Base-by-base conservation (phyloP, 768 basidiomycete species). In the Polyporus arcularius region DNA sequence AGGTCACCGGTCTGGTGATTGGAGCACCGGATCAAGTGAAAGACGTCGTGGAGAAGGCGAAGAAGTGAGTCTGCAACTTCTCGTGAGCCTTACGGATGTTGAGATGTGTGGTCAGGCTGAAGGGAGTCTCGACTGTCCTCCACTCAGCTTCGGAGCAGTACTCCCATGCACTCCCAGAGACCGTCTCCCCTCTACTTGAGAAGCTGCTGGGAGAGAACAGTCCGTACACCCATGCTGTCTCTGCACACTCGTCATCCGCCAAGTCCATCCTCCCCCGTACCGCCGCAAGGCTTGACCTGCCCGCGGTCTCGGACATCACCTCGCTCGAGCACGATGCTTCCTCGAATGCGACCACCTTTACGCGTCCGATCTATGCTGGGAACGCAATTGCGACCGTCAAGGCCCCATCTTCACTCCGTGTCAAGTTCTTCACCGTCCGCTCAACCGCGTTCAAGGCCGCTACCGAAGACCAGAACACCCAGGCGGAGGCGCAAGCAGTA, bases 341-440 rank as follows among this genome's bases (percentile, higher is more conserved):
- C 3, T 85, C 86, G 38, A 88, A 89, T 65, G 82, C 80, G 67
- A 94, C 93, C 41, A 92, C 87, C 1, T 98, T 96, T 73, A 87
- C 90, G 4, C 90, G 96, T 28, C 94, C 94, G 30, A 97, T 98
- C 68, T 98, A 99, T 68, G 97, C 97, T 26, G 97, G 97, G 51
- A 98, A 98, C 70, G 97, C 97, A 47, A 94, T 98, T 57, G 84
- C 95, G 28, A 96, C 95, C 45, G 88, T 99, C 66, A 87, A 88
- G 60, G 91, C 90, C 0, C 78, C 87, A 0, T 83, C 85, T n/a
- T 82, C 83, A 53, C 82, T 97, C 68, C 82, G 84, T 32, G 75
- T 95, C 78, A 98, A 98, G 74, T 86, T 99, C 73, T 94, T 98
- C 76, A 97, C 96, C 42, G 92, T 98, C 26, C 87, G 97, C 64